phyloP scores from a whole-genome alignment of 176 grass and related monocot genomes.

The Thinopyrum elongatum region DNA sequence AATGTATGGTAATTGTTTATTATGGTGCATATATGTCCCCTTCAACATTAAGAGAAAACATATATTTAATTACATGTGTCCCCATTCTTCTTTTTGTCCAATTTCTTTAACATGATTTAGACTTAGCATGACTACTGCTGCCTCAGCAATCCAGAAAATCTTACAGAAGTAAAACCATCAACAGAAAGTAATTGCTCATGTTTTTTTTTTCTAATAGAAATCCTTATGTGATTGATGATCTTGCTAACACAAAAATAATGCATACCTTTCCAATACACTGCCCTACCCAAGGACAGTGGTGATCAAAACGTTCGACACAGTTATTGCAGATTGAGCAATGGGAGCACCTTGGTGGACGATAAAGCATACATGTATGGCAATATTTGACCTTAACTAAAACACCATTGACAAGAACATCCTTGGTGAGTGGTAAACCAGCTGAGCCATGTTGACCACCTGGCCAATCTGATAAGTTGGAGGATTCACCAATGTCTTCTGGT shows the following conservation, averaged over 20 bases:
- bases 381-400: slow-evolving; percentile 73
- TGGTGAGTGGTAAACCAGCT: slow-evolving; percentile 49
- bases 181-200: background rate
- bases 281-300: slow-evolving; percentile 79
- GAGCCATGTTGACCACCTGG: slow-evolving; percentile 43
- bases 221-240: background rate
- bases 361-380: slow-evolving; percentile 83
- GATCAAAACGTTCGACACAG: slow-evolving; percentile 69
- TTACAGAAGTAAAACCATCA: background rate
- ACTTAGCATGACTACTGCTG: slow-evolving; percentile 4
- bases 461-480: slow-evolving; percentile 57
- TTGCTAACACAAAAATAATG: slow-evolving; percentile 6
- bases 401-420: slow-evolving; percentile 70
- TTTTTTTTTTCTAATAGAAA: slow-evolving; percentile 5
- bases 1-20: background rate
- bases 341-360: slow-evolving; percentile 83
- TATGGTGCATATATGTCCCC: background rate
- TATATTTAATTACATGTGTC: background rate
- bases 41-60: slow-evolving; percentile 1
- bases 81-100: background rate
- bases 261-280: slow-evolving; percentile 85
- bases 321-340: slow-evolving; percentile 68
- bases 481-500: slow-evolving; percentile 61
- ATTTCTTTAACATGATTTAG: slow-evolving; percentile 17
- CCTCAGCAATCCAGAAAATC: slow-evolving; percentile 5